Evolutionary conservation across 768 basidiomycete species (phyloP).

Genomic region (Russula sp.): DNA sequence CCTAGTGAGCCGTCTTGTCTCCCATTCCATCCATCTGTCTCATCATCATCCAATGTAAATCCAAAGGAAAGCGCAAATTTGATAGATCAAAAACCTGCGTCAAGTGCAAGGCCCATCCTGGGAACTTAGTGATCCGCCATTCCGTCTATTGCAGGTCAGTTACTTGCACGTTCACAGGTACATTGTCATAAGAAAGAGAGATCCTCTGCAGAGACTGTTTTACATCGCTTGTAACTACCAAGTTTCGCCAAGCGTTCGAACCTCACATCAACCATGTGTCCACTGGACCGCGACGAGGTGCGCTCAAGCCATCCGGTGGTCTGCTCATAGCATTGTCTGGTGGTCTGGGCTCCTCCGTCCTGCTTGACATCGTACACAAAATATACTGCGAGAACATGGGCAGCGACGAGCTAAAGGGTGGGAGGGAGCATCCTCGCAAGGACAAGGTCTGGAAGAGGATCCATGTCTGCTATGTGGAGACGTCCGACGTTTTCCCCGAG

Average conservation of each 20-base stretch:
- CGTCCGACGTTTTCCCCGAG: slow-evolving; percentile 50
- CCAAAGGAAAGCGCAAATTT: slow-evolving; percentile 54
- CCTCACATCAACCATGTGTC: slow-evolving; percentile 52
- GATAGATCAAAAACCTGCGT: slow-evolving; percentile 61
- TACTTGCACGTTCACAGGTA: slow-evolving; percentile 5
- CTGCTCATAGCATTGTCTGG: slow-evolving; percentile 71
- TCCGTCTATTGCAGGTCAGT: slow-evolving; percentile 79
- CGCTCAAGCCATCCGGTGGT: slow-evolving; percentile 60
- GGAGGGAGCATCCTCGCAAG: slow-evolving; percentile 60
- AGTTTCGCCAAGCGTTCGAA: slow-evolving; percentile 60
- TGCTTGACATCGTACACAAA: slow-evolving; percentile 59
- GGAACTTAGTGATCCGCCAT: slow-evolving; percentile 69
- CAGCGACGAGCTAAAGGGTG: slow-evolving; percentile 36
- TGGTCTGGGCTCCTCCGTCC: slow-evolving; percentile 64
- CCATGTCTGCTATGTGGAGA: slow-evolving; percentile 63
- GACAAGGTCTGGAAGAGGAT: slow-evolving; percentile 55
- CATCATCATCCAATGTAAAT: not conserved
- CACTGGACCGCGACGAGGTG: slow-evolving; percentile 48
- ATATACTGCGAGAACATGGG: slow-evolving; percentile 42
- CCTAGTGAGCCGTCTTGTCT: slow-evolving; percentile 39
- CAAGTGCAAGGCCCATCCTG: slow-evolving; percentile 61
- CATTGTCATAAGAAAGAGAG: not conserved
- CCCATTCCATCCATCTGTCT: not conserved
- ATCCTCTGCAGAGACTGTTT: slow-evolving; percentile 50
- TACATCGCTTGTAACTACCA: slow-evolving; percentile 48